Conservation (phyloP, 2,329 filamentous ascomycete species). For the Escovopsis sp. region DNA sequence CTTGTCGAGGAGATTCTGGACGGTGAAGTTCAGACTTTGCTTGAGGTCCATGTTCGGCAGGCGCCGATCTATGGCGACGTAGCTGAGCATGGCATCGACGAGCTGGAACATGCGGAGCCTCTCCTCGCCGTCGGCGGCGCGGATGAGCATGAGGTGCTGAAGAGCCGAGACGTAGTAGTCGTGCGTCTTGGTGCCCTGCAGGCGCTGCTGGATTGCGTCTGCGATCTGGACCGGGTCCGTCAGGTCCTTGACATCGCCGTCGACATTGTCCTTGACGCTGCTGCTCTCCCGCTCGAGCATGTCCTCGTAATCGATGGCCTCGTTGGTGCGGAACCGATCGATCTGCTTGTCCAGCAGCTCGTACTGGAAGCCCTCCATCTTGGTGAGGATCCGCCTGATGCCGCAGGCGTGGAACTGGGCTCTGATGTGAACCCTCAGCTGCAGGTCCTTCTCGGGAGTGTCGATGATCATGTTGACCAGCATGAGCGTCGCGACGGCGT, state of each 20-base stretch:
- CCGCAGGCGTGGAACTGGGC: constrained; percentile 94
- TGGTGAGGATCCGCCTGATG: constrained; percentile 82
- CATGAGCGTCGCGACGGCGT: constrained; percentile 86
- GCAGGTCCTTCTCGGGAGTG: constrained; percentile 74
- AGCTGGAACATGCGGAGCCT: constrained; percentile 91
- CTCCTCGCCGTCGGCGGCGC: constrained; percentile 85
- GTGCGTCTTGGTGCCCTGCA: constrained; percentile 71
- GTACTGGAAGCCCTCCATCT: constrained; percentile 98
- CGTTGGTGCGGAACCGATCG: constrained; percentile 81
- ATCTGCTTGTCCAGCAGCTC: constrained; percentile 98
- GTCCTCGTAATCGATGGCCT: constrained; percentile 97
- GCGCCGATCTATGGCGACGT: constrained; percentile 94
- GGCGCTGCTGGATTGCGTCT: constrained; percentile 76
- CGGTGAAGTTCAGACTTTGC: constrained; percentile 93
- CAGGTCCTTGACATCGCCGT: constrained; percentile 79
- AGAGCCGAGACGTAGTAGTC: constrained; percentile 94
- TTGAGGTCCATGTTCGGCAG: constrained; percentile 95
- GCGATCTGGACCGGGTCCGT: constrained; percentile 87
- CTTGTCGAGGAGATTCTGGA: constrained; percentile 88
- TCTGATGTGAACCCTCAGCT: constrained; percentile 83
- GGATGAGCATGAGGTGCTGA: constrained; percentile 86
- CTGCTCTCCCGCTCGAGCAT: constrained; percentile 82
- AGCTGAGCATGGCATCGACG: constrained; percentile 96
- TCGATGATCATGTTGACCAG: constrained; percentile 95
- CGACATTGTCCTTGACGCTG: constrained; percentile 76